Conservation (phyloP, 2,329 filamentous ascomycete genomes). For the Fusarium buharicum region DNA sequence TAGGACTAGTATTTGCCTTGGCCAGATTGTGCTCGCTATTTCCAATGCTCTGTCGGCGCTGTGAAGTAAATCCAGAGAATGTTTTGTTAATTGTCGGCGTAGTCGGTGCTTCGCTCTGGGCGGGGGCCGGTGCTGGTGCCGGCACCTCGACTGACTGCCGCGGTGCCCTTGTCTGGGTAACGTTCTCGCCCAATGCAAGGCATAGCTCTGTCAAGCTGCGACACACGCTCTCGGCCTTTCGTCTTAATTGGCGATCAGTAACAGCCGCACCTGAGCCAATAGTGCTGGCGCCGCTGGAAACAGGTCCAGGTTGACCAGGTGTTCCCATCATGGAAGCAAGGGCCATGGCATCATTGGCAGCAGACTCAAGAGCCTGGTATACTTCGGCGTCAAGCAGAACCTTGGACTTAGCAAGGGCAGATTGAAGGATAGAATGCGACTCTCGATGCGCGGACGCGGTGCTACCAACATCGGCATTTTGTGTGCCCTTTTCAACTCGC, state of each 20-base stretch:
- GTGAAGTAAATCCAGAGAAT: slow-evolving; percentile 49
- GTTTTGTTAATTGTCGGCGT: slow-evolving; percentile 61
- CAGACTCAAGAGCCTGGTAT: slow-evolving; percentile 81
- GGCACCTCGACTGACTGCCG: slow-evolving; percentile 29
- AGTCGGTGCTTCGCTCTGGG: slow-evolving; percentile 44
- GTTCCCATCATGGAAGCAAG: slow-evolving; percentile 82
- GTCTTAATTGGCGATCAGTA: slow-evolving; percentile 84
- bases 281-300: slow-evolving; percentile 72
- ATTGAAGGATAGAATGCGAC: slow-evolving; percentile 80
- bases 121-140: slow-evolving; percentile 3
- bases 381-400: slow-evolving; percentile 74
- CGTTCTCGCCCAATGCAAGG: slow-evolving; percentile 78
- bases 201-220: slow-evolving; percentile 92
- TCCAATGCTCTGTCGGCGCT: slow-evolving; percentile 55
- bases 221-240: slow-evolving; percentile 93
- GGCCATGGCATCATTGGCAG: slow-evolving; percentile 82
- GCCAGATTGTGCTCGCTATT: slow-evolving; percentile 54
- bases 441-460: slow-evolving; percentile 62
- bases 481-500: slow-evolving; percentile 54
- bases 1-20: slow-evolving; percentile 57
- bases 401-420: slow-evolving; percentile 83
- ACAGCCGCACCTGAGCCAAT: slow-evolving; percentile 65
- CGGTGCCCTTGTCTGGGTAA: slow-evolving; percentile 50
- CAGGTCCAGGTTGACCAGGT: slow-evolving; percentile 73
- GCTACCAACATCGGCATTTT: slow-evolving; percentile 52